These are phyloP conservation scores for Graphilbum fragrans DNA, from an alignment of 2,329 filamentous ascomycete genomes.

Conservation along the genomic window DNA sequence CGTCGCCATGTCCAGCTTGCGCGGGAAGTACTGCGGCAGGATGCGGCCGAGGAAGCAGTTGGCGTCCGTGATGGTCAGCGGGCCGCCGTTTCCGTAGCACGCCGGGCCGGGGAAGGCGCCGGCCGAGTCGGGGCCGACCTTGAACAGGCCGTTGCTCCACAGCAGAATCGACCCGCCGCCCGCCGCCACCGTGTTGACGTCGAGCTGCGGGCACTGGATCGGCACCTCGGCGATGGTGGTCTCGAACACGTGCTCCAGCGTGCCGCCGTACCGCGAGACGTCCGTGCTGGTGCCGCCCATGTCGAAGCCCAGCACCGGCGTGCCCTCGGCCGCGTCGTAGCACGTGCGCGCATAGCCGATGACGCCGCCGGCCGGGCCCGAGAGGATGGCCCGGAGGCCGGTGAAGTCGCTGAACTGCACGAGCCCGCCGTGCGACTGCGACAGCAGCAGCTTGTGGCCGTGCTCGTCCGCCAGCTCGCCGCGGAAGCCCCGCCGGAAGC, in stretches of 20 bases:
- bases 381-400: constrained; percentile 45
- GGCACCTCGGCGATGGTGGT: constrained; percentile 67
- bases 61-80: constrained; percentile 55
- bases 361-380: constrained; percentile 58
- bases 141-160: constrained; percentile 55
- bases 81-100: constrained; percentile 54
- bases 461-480: constrained; percentile 42
- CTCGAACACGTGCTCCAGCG: constrained; percentile 58
- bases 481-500: constrained; percentile 53
- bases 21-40: constrained; percentile 48
- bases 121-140: constrained; percentile 60
- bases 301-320: constrained; percentile 62
- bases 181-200: constrained; percentile 89
- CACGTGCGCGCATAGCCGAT: constrained; percentile 64
- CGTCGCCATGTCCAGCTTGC: constrained; percentile 50
- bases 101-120: constrained; percentile 67
- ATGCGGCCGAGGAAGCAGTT: constrained; percentile 49
- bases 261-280: constrained; percentile 69
- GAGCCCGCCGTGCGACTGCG: constrained; percentile 49
- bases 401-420: constrained; percentile 10
- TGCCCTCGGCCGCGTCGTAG: constrained; percentile 54
- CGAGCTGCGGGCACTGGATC: constrained; percentile 80
- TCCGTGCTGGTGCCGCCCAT: constrained; percentile 87
- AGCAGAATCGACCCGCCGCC: constrained; percentile 61
- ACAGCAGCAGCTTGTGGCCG: constrained; percentile 57